Evolutionary conservation across 257 asterid species (phyloP).

Genomic region (Solanum piurae): DNA sequence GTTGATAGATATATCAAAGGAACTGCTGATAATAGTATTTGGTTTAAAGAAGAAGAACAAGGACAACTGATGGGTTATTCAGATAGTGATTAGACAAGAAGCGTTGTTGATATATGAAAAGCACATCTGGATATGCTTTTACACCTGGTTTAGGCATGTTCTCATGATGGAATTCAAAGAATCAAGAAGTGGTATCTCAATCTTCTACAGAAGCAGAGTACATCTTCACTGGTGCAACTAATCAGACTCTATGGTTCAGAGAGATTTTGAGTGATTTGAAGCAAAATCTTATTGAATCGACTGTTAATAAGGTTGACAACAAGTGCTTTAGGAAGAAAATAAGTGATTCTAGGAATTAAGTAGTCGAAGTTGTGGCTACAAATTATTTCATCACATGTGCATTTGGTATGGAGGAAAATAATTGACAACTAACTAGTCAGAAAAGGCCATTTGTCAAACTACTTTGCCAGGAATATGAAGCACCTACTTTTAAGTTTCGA

Average conservation of each 20-base stretch:
- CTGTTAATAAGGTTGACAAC: too few relatives aligned
- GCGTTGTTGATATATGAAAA: not conserved
- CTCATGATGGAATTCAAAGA: not conserved
- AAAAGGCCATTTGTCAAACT: not conserved
- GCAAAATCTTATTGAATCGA: too few relatives aligned
- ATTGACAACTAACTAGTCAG: not conserved
- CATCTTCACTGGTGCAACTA: not conserved
- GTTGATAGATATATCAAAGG: too few relatives aligned
- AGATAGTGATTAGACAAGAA: too few relatives aligned
- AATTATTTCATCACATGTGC: not conserved
- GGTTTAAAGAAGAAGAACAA: too few relatives aligned
- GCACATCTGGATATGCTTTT: not conserved
- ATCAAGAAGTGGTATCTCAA: not conserved
- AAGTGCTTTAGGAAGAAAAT: not conserved
- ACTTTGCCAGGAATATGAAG: not conserved
- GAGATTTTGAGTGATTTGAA: not conserved
- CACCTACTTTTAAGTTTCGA: not conserved
- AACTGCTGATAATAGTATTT: too few relatives aligned
- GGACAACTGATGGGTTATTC: too few relatives aligned
- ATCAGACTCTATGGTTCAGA: not conserved
- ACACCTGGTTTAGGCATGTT: not conserved
- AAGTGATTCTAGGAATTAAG: not conserved
- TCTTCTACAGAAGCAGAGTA: not conserved
- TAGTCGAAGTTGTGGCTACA: not conserved
- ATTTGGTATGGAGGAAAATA: not conserved